phyloP scores from a whole-genome alignment of 192 early-diverging fungal species.

The Backusella westeae region DNA sequence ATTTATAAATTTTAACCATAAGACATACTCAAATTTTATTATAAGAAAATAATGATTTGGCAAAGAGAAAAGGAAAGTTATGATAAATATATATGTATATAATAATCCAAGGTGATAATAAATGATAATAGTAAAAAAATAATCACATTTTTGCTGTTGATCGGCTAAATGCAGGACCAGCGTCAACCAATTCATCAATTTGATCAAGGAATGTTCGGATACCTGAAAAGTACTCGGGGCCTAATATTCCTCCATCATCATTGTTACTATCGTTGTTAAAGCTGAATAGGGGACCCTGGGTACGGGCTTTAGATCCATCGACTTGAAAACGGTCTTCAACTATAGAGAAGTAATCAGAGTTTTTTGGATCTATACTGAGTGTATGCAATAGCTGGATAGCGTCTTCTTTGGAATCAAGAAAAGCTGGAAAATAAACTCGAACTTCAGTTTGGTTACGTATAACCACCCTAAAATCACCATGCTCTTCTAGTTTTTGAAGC shows the following conservation, averaged over 20 bases:
- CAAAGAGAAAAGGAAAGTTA: conserved; percentile 5
- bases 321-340: conserved; percentile 8
- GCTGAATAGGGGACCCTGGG: neutral
- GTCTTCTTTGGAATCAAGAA: neutral
- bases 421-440: conserved; percentile 5
- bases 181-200: conserved; percentile 36
- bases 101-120: neutral
- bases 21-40: neutral
- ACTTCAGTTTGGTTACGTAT: neutral
- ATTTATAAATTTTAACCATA: neutral
- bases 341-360: conserved; percentile 1
- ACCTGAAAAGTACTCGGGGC: conserved; percentile 36
- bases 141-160: conserved; percentile 2
- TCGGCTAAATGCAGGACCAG: conserved; percentile 8
- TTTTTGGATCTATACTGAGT: neutral
- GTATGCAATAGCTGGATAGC: neutral
- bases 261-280: neutral
- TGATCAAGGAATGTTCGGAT: conserved; percentile 36
- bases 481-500: neutral
- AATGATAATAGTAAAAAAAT: neutral
- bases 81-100: neutral
- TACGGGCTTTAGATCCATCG: neutral
- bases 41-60: neutral
- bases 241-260: conserved; percentile 7
- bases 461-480: neutral